Percentiles rank a stretch among this genome's conserved stretches.
Evolutionary conservation across 2,329 filamentous ascomycete genomes (phyloP).

Genomic region (Aureobasidium mangrovei): DNA sequence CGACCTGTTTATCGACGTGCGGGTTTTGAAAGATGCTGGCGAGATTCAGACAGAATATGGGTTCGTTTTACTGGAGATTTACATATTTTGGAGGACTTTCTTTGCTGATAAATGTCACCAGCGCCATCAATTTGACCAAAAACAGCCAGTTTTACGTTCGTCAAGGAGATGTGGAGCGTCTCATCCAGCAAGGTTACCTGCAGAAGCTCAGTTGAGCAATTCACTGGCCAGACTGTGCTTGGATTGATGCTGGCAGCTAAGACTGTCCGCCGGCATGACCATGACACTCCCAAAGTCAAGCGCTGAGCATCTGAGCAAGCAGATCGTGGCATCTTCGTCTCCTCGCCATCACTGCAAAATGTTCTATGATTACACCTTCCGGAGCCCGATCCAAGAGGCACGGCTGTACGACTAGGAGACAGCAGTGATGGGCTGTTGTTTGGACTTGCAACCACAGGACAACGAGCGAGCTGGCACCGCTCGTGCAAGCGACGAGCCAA

Average conservation of each 20-base stretch:
- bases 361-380: no score
- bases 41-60: constrained; percentile 99
- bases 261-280: background rate
- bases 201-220: constrained; percentile 68
- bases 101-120: constrained; percentile 31
- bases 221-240: background rate
- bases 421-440: no score
- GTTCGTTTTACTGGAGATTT: constrained; percentile 44
- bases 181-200: constrained; percentile 91
- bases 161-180: constrained; percentile 86
- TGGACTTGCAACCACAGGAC: no score
- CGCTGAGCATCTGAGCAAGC: no score
- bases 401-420: no score
- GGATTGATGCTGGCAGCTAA: background rate
- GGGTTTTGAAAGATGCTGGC: constrained; percentile 90
- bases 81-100: background rate
- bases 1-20: constrained; percentile 93
- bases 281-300: no score
- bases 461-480: no score
- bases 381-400: no score
- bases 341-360: no score
- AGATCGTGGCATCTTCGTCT: no score
- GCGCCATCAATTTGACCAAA: constrained; percentile 90
- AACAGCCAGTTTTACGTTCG: constrained; percentile 98
- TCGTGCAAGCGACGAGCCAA: no score